phyloP scores from a whole-genome alignment of 163 green algal genomes.

The Scenedesmus sp. region DNA sequence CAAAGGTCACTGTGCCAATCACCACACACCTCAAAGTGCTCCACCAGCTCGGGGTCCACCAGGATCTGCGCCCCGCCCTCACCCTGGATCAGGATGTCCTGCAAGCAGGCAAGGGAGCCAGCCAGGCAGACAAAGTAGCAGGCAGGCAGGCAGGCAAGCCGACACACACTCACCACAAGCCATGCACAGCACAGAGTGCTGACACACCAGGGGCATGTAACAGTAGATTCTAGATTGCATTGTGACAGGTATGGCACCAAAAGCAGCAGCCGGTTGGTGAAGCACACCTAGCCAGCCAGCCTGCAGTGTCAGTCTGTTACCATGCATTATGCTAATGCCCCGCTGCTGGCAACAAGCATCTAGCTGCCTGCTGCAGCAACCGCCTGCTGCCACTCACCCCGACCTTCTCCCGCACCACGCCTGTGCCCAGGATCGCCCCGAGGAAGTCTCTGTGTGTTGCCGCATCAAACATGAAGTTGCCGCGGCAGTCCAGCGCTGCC shows the following conservation, averaged over 20 bases:
- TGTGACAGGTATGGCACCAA: background rate
- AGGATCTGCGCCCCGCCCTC: conserved; percentile 87
- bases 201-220: background rate
- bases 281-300: no score
- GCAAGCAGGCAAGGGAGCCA: background rate
- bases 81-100: conserved; percentile 88
- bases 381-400: conserved; percentile 57
- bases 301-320: background rate
- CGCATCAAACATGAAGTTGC: conserved; percentile 91
- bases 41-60: conserved; percentile 76
- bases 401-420: conserved; percentile 77
- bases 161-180: background rate
- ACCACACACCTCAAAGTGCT: conserved; percentile 78
- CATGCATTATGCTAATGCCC: background rate
- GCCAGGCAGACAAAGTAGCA: background rate
- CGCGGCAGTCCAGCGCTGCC: conserved; percentile 27
- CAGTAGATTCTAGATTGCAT: background rate
- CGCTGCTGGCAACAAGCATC: background rate
- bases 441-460: conserved; percentile 89
- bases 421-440: conserved; percentile 85
- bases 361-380: background rate
- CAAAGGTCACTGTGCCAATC: conserved; percentile 18
- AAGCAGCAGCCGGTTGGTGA: no score
- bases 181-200: background rate
- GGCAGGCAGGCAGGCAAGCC: background rate